Evolutionary conservation across 2,329 filamentous ascomycete genomes (phyloP).

Genomic region (Calcarisporium arbuscula): DNA sequence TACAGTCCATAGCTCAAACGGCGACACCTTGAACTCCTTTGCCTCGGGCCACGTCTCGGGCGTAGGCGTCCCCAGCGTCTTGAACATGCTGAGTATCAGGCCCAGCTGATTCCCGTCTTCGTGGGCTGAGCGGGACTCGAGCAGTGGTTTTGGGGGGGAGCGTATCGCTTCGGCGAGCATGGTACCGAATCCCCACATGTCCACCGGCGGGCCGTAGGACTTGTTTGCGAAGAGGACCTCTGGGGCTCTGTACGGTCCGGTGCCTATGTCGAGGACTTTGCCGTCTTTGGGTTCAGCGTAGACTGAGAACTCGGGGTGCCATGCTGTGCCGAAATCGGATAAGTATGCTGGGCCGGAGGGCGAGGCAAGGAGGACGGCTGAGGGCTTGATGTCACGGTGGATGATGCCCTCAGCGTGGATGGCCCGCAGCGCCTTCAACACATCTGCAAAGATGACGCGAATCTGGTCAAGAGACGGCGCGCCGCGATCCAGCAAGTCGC

Average conservation of each 20-base stretch:
- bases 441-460: constrained; percentile 49
- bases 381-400: constrained; percentile 91
- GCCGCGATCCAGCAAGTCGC: constrained; percentile 52
- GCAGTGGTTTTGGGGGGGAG: constrained; percentile 56
- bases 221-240: constrained; percentile 84
- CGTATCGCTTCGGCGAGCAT: constrained; percentile 71
- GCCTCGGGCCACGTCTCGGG: constrained; percentile 79
- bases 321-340: constrained; percentile 89
- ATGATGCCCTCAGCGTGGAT: constrained; percentile 74
- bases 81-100: constrained; percentile 87
- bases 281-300: constrained; percentile 57
- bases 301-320: constrained; percentile 57
- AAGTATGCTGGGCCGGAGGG: constrained; percentile 67
- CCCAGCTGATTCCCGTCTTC: constrained; percentile 89
- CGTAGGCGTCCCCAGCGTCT: constrained; percentile 81
- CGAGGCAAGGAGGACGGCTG: constrained; percentile 71
- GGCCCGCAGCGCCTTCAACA: constrained; percentile 64
- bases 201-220: constrained; percentile 64
- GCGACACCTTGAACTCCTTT: constrained; percentile 57
- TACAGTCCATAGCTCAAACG: constrained; percentile 83
- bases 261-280: constrained; percentile 92
- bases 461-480: constrained; percentile 24
- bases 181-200: constrained; percentile 85
- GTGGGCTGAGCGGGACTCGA: constrained; percentile 65
- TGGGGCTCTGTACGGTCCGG: constrained; percentile 82